phyloP scores from a whole-genome alignment of 805 yeast genomes.

The Wickerhamiella spandovensis region DNA sequence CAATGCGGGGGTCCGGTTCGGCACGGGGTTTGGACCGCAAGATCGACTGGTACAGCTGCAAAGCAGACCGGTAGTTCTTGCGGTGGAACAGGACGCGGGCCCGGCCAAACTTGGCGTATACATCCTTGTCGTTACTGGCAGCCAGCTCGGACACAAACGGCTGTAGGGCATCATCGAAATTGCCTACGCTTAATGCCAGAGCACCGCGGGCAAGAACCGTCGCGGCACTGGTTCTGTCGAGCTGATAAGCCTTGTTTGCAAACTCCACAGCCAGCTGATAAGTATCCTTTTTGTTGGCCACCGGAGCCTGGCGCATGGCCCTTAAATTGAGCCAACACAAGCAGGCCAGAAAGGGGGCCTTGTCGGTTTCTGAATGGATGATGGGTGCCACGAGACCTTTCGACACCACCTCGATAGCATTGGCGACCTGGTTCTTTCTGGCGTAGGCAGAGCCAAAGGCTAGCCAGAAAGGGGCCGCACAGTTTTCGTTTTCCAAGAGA shows the following conservation, averaged over 20 bases:
- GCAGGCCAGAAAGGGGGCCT: constrained; percentile 43
- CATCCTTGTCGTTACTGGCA: constrained; percentile 40
- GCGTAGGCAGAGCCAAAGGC: constrained; percentile 75
- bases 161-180: constrained; percentile 58
- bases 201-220: constrained; percentile 58
- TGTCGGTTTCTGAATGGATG: constrained; percentile 27
- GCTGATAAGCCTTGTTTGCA: constrained; percentile 35
- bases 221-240: constrained; percentile 34
- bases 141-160: constrained; percentile 48
- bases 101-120: constrained; percentile 67
- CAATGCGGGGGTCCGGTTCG: constrained; percentile 67
- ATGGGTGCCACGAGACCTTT: constrained; percentile 37
- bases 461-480: constrained; percentile 70
- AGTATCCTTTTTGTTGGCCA: constrained; percentile 9
- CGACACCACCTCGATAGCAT: constrained; percentile 49
- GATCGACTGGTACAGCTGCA: constrained; percentile 73
- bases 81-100: constrained; percentile 69
- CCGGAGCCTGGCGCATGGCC: constrained; percentile 23
- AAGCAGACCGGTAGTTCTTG: constrained; percentile 57
- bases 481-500: constrained; percentile 67
- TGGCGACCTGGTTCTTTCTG: constrained; percentile 40
- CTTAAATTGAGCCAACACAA: constrained; percentile 53
- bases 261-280: constrained; percentile 32
- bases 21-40: constrained; percentile 57
- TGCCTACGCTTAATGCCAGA: constrained; percentile 41